Evolutionary conservation across 73 alveolate genomes (phyloP), one percentile per base, ranked within the genome.

Genomic region (Paramecium tetraurelia): DNA sequence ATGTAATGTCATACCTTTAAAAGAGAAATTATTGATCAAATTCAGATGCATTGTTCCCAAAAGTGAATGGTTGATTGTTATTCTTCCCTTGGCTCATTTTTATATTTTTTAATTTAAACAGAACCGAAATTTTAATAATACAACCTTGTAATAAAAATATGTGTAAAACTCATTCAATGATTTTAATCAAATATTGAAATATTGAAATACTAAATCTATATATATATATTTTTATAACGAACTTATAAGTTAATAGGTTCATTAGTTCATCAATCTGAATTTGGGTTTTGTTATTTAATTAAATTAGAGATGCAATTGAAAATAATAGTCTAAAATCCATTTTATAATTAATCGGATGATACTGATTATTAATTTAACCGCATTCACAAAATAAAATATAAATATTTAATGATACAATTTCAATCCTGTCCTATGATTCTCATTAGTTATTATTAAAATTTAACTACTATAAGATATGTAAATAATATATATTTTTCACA

Each of bases 11-110:
- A 53, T 53, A 53, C 69, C 69, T 53, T 53, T 53, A 53, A 53
- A 53, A 53, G 14, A 53, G 69, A 53, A 53, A 53, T 16, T 20
- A 18, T 53, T 53, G 69, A 53, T 53, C 69, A 16, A 53, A 33
- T 14, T 63, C 84, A 63, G 46, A 27, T 1, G 50, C 31, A 63
- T 27, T 63, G 12, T 27, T 63, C 10, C 50, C 84, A 2, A 31
- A 63, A 31, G 20, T 63, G 31, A 63, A 63, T 63, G 84, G 84
- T 27, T 33, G 50, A 63, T 27, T 33, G 29, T 63, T 63, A 63
- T 63, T 63, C 50, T 12, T 63, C n/a, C 84, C 84, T 63, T 63
- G 46, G 29, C 84, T 63, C 84, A 63, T 59, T 31, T 59, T 59
- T 59, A n/a, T 59, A 50, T 50, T 50, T 16, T 50, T 53, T 53